A percentile compares a stretch with the other conserved stretches of the same genome.
Evolutionary conservation across 768 basidiomycete species (phyloP).

Genomic region (Tricholoma saponaceum): DNA sequence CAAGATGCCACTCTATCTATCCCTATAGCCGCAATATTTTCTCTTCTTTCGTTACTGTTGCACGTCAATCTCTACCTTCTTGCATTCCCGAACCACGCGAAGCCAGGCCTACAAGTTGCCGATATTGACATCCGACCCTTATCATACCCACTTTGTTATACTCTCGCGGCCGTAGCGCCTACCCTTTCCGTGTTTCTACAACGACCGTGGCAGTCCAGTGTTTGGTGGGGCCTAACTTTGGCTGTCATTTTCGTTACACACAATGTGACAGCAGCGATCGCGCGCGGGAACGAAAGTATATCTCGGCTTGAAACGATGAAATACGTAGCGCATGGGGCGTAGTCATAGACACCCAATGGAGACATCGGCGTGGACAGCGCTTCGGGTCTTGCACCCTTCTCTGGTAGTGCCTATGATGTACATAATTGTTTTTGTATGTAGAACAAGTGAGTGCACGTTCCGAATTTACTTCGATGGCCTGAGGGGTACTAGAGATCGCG

Average conservation of each 20-base stretch:
- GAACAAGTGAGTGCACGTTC: background rate
- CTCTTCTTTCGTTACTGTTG: slow-evolving; percentile 44
- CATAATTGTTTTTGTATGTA: background rate
- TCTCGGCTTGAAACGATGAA: slow-evolving; percentile 47
- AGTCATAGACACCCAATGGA: background rate
- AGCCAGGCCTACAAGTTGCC: slow-evolving; percentile 17
- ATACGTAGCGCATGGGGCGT: slow-evolving; percentile 52
- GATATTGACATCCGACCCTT: slow-evolving; percentile 23
- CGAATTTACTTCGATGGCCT: too few relatives aligned
- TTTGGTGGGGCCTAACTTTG: slow-evolving; percentile 49
- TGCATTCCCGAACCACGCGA: slow-evolving; percentile 35
- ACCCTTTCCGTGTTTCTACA: slow-evolving; percentile 43
- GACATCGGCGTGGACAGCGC: background rate
- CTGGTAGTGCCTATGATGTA: too few relatives aligned
- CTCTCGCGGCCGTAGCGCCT: slow-evolving; percentile 44
- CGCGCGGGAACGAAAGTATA: slow-evolving; percentile 42
- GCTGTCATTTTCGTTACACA: slow-evolving; percentile 42
- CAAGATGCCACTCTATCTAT: slow-evolving; percentile 26
- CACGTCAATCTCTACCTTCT: slow-evolving; percentile 46
- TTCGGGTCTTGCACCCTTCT: background rate
- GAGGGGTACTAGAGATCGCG: too few relatives aligned
- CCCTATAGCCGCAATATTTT: slow-evolving; percentile 41
- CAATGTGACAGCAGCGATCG: slow-evolving; percentile 40
- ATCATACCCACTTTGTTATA: slow-evolving; percentile 24
- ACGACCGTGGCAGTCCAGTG: slow-evolving; percentile 48